phyloP scores from a whole-genome alignment of 2,329 filamentous ascomycete genomes.

The Seiridium cupressi region DNA sequence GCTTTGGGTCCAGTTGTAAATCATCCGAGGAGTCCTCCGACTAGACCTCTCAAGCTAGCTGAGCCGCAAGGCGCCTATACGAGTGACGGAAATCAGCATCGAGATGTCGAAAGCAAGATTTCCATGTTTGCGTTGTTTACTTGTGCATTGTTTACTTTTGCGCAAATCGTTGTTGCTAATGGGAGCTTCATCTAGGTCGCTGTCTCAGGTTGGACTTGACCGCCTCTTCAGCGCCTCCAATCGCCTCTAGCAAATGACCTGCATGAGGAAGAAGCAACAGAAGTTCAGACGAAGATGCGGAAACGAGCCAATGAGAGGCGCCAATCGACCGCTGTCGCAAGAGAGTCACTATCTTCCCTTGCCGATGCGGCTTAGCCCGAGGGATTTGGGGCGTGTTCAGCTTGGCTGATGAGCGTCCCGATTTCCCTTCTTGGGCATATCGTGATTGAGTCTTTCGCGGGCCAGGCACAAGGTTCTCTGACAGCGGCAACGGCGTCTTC shows the following conservation, averaged over 20 bases:
- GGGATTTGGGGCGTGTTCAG: constrained; percentile 11
- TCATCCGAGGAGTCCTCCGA: background rate
- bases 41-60: too few species aligned
- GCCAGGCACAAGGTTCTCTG: background rate
- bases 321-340: constrained; percentile 7
- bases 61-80: background rate
- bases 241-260: constrained; percentile 10
- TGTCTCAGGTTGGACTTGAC: constrained; percentile 14
- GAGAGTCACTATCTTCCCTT: constrained; percentile 12
- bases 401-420: constrained; percentile 4
- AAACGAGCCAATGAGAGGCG: constrained; percentile 14
- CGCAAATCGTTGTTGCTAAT: background rate
- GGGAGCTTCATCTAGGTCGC: background rate
- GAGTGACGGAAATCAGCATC: background rate
- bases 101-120: background rate
- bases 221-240: constrained; percentile 6
- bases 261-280: constrained; percentile 15
- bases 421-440: constrained; percentile 1
- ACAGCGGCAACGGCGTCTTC: constrained; percentile 7
- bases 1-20: background rate
- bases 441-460: background rate
- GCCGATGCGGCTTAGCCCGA: constrained; percentile 9
- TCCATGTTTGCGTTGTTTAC: background rate
- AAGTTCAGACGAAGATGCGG: constrained; percentile 10
- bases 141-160: constrained; percentile 4